Evolutionary conservation across 352 stramenopile species (phyloP).

Genomic region (Phytopythium aichiense): DNA sequence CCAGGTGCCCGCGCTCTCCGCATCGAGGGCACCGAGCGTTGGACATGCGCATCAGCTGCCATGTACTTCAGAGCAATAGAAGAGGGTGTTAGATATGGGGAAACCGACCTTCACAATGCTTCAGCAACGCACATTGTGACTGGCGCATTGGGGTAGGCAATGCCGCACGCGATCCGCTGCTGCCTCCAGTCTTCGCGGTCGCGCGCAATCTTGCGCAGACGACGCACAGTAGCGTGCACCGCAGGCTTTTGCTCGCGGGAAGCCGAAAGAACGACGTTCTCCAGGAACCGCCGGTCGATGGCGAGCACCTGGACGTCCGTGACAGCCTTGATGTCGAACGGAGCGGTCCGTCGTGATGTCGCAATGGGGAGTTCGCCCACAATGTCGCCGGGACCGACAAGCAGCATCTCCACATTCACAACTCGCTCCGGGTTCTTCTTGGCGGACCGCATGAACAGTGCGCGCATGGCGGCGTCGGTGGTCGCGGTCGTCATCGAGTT

Average conservation of each 20-base stretch:
- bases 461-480: constrained; percentile 16
- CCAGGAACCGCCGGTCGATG: constrained; percentile 58
- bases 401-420: constrained; percentile 60
- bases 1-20: constrained; percentile 47
- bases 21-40: constrained; percentile 57
- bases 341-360: constrained; percentile 35
- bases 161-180: constrained; percentile 64
- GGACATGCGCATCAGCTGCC: constrained; percentile 74
- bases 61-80: constrained; percentile 32
- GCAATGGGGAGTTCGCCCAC: constrained; percentile 60
- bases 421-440: constrained; percentile 59
- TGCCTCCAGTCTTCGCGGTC: constrained; percentile 71
- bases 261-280: constrained; percentile 47
- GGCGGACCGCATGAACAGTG: constrained; percentile 20
- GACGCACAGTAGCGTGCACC: constrained; percentile 30
- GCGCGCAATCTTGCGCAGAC: constrained; percentile 39
- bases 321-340: constrained; percentile 66
- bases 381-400: constrained; percentile 58
- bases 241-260: constrained; percentile 39
- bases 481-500: constrained; percentile 4
- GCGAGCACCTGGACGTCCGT: constrained; percentile 60
- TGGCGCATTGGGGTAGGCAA: constrained; percentile 60
- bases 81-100: neutral
- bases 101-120: neutral
- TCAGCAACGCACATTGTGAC: constrained; percentile 53